Conservation (phyloP, 139 green algal species). For the Micractinium sp. region DNA sequence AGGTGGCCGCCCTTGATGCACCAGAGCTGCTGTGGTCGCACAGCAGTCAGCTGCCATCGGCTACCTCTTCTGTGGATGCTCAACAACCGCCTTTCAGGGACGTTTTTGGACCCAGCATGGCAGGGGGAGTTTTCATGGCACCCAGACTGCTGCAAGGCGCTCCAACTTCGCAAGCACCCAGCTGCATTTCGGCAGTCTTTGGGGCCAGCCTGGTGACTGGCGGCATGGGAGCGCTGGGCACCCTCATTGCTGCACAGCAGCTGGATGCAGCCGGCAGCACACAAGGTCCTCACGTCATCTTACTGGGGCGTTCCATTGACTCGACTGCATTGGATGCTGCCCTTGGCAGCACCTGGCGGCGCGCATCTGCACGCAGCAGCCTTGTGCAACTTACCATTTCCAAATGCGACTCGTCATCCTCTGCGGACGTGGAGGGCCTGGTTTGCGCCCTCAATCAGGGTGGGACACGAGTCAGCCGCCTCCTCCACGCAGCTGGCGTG, state of each 20-base stretch:
- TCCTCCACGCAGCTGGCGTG: conserved; percentile 77
- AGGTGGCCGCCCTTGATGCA: conserved; percentile 15
- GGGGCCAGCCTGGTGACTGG: conserved; percentile 52
- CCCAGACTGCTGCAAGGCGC: conserved; percentile 14
- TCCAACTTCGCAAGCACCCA: neutral
- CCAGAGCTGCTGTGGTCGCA: neutral
- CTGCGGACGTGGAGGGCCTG: conserved; percentile 25
- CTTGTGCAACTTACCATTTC: conserved; percentile 24
- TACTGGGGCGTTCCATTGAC: conserved; percentile 16
- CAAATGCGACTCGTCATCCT: conserved; percentile 30
- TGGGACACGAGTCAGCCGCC: neutral
- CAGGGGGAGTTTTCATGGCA: neutral
- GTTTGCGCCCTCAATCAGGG: neutral
- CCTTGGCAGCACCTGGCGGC: neutral
- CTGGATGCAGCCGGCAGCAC: neutral
- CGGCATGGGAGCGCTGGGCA: conserved; percentile 52
- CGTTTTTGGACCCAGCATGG: neutral
- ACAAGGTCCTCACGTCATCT: neutral
- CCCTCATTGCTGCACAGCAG: conserved; percentile 72
- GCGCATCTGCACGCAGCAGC: no score
- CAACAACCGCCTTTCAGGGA: neutral
- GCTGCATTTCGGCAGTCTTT: neutral
- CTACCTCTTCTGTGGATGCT: neutral
- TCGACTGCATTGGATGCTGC: neutral
- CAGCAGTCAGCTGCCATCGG: neutral